phyloP scores from a whole-genome alignment of 306 rosid species.

The Abrus pulchellus region DNA sequence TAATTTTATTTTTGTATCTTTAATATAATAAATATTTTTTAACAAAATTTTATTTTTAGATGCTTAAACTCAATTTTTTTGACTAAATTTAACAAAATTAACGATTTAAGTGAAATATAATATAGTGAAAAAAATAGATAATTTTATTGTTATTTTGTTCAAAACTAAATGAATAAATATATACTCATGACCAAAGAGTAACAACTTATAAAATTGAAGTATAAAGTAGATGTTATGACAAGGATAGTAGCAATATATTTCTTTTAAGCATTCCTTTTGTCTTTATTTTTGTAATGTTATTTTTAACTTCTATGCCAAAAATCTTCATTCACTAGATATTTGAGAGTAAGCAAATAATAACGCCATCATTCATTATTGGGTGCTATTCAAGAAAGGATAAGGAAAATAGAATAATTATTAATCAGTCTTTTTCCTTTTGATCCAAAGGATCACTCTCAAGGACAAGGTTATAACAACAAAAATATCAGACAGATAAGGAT shows the following conservation, averaged over 20 bases:
- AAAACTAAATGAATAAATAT: neutral
- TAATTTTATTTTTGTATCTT: too few relatives aligned
- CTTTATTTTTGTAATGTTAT: too few relatives aligned
- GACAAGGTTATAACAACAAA: conserved; percentile 43
- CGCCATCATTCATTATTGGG: neutral
- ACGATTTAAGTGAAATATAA: neutral
- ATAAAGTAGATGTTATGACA: too few relatives aligned
- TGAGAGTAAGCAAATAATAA: conserved; percentile 9
- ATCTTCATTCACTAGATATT: conserved; percentile 7
- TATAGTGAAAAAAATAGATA: neutral
- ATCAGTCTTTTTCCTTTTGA: conserved; percentile 16
- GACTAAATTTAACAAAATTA: too few relatives aligned
- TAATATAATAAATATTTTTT: too few relatives aligned
- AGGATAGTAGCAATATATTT: too few relatives aligned
- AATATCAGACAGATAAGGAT: conserved; percentile 15
- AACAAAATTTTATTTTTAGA: too few relatives aligned
- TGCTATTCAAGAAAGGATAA: neutral
- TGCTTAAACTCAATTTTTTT: too few relatives aligned
- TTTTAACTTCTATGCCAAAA: neutral
- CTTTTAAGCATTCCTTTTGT: too few relatives aligned
- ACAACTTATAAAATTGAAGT: neutral
- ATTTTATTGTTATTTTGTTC: neutral
- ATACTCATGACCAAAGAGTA: neutral
- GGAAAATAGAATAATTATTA: neutral
- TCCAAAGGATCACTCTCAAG: neutral